phyloP scores from a whole-genome alignment of 2,329 filamentous ascomycete species.

The Emergomyces pasteurianus region DNA sequence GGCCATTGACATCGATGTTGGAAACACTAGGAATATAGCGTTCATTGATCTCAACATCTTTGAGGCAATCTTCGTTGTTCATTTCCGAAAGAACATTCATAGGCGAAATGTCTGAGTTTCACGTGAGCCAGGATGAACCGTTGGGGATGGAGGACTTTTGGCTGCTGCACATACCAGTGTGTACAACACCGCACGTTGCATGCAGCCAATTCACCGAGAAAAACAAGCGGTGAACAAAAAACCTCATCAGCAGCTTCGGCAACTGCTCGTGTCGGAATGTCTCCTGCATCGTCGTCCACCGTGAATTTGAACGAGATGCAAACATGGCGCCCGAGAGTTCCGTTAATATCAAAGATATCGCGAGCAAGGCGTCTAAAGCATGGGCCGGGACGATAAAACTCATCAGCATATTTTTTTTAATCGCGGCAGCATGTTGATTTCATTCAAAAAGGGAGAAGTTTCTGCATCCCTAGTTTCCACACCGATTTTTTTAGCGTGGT shows the following conservation, averaged over 20 bases:
- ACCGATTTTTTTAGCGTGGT: conserved; percentile 13
- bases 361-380: conserved; percentile 15
- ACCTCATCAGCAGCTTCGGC: conserved; percentile 11
- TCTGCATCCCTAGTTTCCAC: no score
- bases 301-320: conserved; percentile 16
- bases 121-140: no score
- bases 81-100: conserved; percentile 8
- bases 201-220: conserved; percentile 14
- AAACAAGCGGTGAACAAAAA: conserved; percentile 11
- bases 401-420: conserved; percentile 9
- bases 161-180: conserved; percentile 15
- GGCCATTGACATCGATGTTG: conserved; percentile 9
- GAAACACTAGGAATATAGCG: conserved; percentile 2
- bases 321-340: conserved; percentile 10
- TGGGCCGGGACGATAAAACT: conserved; percentile 11
- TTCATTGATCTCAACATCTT: conserved; percentile 9
- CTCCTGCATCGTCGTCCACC: conserved; percentile 15
- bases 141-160: no score
- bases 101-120: conserved; percentile 8
- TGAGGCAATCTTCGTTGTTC: conserved; percentile 4
- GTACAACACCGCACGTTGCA: conserved; percentile 9
- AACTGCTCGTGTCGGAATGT: conserved; percentile 13
- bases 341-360: conserved; percentile 16
- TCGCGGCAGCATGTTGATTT: conserved; percentile 14
- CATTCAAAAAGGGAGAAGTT: conserved; percentile 12